phyloP scores from a whole-genome alignment of 2,329 filamentous ascomycete genomes.

The Decorospora gaudefroyi region DNA sequence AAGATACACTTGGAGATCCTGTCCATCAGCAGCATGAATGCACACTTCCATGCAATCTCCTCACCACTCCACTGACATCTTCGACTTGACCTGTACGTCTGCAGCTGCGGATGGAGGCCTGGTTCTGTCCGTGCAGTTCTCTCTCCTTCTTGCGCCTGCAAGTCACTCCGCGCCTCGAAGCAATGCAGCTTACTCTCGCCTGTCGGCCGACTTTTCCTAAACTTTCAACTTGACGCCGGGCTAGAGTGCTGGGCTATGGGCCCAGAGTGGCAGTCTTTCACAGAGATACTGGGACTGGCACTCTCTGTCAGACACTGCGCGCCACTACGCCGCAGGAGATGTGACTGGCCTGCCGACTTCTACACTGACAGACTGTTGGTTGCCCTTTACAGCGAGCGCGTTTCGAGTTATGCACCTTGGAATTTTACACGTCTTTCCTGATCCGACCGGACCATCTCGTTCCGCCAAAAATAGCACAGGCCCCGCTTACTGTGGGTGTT shows the following conservation, averaged over 20 bases:
- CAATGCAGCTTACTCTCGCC: slow-evolving; percentile 7
- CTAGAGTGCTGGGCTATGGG: slow-evolving; percentile 1
- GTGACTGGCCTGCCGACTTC: slow-evolving; percentile 12
- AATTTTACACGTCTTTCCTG: slow-evolving; percentile 19
- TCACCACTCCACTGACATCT: not conserved
- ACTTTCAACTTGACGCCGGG: slow-evolving; percentile 6
- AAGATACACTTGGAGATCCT: slow-evolving; percentile 5
- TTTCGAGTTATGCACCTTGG: slow-evolving; percentile 28
- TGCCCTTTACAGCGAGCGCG: slow-evolving; percentile 18
- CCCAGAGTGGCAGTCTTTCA: slow-evolving; percentile 9
- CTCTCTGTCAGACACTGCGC: too few species aligned
- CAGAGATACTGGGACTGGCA: too few species aligned
- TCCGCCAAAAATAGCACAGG: slow-evolving; percentile 41
- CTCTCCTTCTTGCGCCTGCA: slow-evolving; percentile 3
- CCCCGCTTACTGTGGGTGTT: slow-evolving; percentile 32
- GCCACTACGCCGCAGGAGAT: slow-evolving; percentile 20
- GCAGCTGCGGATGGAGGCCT: slow-evolving; percentile 6
- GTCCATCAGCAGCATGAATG: slow-evolving; percentile 15
- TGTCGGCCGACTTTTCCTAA: slow-evolving; percentile 1
- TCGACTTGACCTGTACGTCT: not conserved
- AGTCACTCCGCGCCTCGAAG: slow-evolving; percentile 5
- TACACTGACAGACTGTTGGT: slow-evolving; percentile 16
- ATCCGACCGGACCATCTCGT: slow-evolving; percentile 19
- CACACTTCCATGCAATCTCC: slow-evolving; percentile 15
- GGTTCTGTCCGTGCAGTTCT: slow-evolving; percentile 1